These are phyloP conservation scores for Trichophyton simii DNA, from an alignment of 2,329 filamentous ascomycete genomes.

Conservation along the genomic window DNA sequence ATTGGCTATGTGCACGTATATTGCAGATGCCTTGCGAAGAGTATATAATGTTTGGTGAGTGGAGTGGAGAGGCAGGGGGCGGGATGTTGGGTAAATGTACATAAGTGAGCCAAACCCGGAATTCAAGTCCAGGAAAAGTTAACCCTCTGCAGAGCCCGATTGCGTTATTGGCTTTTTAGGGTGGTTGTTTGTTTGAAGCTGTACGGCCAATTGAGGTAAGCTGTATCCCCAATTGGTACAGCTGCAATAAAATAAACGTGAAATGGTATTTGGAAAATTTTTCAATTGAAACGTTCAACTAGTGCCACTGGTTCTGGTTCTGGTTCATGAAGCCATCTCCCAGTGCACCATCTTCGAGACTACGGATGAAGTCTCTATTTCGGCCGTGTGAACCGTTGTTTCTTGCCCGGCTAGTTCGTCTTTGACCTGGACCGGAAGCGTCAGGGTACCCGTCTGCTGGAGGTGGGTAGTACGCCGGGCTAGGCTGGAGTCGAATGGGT, in stretches of 20 bases:
- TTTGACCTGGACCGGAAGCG: conserved; percentile 47
- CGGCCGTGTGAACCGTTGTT: conserved; percentile 28
- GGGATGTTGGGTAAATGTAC: not conserved
- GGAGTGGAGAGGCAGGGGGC: not conserved
- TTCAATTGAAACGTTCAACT: conserved; percentile 17
- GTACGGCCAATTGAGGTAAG: not conserved
- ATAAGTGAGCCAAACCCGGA: not conserved
- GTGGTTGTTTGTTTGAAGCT: not conserved
- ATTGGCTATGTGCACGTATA: not conserved
- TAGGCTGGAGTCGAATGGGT: conserved; percentile 86
- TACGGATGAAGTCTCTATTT: conserved; percentile 83
- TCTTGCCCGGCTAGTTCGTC: conserved; percentile 60
- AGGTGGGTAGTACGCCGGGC: conserved; percentile 92
- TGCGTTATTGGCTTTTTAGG: not conserved
- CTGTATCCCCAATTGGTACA: not conserved
- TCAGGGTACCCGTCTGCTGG: conserved; percentile 70
- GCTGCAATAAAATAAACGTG: not conserved
- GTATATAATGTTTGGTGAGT: not conserved
- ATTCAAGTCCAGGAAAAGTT: not conserved
- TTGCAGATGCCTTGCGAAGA: not conserved
- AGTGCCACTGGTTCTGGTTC: conserved; percentile 44
- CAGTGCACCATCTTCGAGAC: conserved; percentile 81
- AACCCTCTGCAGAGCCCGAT: not conserved
- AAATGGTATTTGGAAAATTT: not conserved
- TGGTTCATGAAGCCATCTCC: conserved; percentile 78